Percentiles rank a stretch among this genome's conserved stretches.
Evolutionary conservation across 371 early-diverging fungal species (phyloP).

Genomic region (Mucor sp.): DNA sequence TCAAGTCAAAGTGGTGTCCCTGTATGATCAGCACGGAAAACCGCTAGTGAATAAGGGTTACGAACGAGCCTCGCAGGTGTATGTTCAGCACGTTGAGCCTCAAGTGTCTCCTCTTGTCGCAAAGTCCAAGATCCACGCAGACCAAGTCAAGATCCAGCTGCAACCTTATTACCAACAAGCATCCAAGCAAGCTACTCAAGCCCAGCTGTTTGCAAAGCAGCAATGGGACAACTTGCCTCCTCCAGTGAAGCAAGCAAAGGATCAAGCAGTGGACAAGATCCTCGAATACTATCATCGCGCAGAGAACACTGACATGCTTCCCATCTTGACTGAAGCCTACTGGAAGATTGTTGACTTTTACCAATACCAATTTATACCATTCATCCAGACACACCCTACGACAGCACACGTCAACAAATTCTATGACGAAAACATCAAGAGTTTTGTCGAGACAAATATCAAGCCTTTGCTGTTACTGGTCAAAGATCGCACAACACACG

Average conservation of each 20-base stretch:
- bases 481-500: neutral
- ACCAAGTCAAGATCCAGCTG: neutral
- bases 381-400: neutral
- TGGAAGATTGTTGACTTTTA: neutral
- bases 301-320: conserved; percentile 9
- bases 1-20: neutral
- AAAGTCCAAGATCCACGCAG: neutral
- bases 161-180: neutral
- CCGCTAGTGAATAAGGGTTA: neutral
- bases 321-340: neutral
- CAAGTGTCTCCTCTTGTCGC: neutral
- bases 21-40: conserved; percentile 7
- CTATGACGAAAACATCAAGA: neutral
- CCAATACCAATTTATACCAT: neutral
- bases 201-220: neutral
- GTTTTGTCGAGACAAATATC: neutral
- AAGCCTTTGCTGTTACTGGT: neutral
- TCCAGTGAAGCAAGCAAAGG: neutral
- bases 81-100: neutral
- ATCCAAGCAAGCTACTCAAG: neutral
- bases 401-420: neutral
- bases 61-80: neutral
- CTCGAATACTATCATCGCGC: conserved; percentile 1
- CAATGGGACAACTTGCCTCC: conserved; percentile 1
- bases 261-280: neutral